Percentiles rank a stretch among this genome's conserved stretches.
phyloP scores from a whole-genome alignment of 1,284 basidiomycete genomes.

The Stygiomarasmius scandens region DNA sequence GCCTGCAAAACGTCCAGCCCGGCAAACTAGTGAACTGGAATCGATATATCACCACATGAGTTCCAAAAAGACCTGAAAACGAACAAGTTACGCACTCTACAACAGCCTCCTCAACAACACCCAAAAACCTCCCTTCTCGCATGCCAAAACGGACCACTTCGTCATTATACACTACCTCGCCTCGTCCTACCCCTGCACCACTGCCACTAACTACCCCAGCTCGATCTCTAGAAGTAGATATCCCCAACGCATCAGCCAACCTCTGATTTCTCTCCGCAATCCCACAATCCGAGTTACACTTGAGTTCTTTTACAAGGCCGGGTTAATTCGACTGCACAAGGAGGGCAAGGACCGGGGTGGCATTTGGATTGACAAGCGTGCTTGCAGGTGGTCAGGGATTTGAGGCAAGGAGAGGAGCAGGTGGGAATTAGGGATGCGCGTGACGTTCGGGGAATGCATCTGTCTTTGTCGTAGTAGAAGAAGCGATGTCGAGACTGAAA shows the following conservation, averaged over 20 bases:
- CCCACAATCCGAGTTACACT: conserved; percentile 81
- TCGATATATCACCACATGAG: conserved; percentile 25
- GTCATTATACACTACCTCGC: conserved; percentile 56
- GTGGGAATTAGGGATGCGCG: conserved; percentile 83
- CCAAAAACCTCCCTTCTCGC: conserved; percentile 68
- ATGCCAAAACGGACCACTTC: conserved; percentile 66
- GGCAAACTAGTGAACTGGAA: too few relatives aligned
- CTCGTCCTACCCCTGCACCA: conserved; percentile 25
- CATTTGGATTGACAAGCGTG: conserved; percentile 66
- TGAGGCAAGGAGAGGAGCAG: conserved; percentile 71
- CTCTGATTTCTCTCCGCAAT: conserved; percentile 84
- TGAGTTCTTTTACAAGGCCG: conserved; percentile 69
- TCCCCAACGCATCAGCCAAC: conserved; percentile 87
- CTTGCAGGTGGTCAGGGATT: conserved; percentile 61
- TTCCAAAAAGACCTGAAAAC: conserved; percentile 2
- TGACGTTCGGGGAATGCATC: conserved; percentile 49
- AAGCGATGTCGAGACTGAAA: conserved; percentile 55
- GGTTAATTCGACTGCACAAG: conserved; percentile 68
- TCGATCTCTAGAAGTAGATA: conserved; percentile 46
- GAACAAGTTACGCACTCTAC: conserved; percentile 64
- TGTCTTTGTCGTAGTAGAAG: conserved; percentile 26
- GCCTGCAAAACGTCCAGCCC: conserved; percentile 88
- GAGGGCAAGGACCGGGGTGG: conserved; percentile 73
- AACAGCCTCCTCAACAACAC: conserved; percentile 77
- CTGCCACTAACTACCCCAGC: background rate